A percentile compares a stretch with the other conserved stretches of the same genome.
Evolutionary conservation across 306 rosid species (phyloP).

Genomic region (Cyclanthera cordifolia): DNA sequence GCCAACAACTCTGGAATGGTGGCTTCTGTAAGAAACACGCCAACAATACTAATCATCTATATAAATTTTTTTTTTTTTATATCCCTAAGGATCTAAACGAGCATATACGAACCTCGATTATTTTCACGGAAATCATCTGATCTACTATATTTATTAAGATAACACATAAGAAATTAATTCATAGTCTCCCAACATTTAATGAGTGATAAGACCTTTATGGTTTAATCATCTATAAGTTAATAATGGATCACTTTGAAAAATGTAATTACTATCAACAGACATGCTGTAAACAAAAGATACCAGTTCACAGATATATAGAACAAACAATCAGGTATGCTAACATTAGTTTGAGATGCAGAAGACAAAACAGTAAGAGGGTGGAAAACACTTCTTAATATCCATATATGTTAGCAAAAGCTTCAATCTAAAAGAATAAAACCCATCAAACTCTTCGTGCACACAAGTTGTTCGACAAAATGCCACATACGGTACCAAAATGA

Average conservation of each 20-base stretch:
- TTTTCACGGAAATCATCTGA: no score
- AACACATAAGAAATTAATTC: no score
- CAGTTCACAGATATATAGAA: neutral
- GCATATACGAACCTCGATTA: no score
- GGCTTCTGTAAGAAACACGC: no score
- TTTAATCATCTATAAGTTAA: neutral
- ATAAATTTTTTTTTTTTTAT: no score
- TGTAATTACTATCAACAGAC: neutral
- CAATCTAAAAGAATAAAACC: neutral
- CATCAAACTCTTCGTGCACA: neutral
- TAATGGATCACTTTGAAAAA: neutral
- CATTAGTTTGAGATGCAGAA: neutral
- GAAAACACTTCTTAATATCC: no score
- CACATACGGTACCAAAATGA: neutral
- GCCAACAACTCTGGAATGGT: no score
- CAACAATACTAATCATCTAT: no score
- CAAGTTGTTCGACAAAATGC: conserved; percentile 18
- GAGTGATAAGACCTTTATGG: no score
- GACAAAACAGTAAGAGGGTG: neutral
- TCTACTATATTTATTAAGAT: no score
- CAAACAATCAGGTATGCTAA: neutral
- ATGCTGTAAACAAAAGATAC: neutral
- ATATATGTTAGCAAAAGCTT: neutral
- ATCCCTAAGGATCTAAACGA: no score
- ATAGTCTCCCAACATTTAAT: no score